phyloP scores from a whole-genome alignment of 139 green algal genomes.

The Chlamydomonas applanata region DNA sequence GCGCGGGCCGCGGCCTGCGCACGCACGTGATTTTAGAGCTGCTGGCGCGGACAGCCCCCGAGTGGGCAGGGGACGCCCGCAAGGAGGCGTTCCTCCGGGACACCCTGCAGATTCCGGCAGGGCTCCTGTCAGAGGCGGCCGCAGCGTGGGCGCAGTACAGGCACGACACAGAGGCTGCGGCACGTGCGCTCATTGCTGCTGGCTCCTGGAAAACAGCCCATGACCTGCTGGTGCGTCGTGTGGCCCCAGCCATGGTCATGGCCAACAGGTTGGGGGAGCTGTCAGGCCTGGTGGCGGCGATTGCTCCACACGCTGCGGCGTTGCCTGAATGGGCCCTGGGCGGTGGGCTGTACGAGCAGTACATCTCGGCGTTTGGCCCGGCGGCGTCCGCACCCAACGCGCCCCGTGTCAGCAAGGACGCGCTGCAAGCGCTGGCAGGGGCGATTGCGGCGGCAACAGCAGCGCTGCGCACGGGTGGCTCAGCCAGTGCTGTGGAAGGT shows the following conservation, averaged over 20 bases:
- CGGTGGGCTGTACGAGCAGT: conserved; percentile 1
- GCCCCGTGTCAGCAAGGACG: background rate
- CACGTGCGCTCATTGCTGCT: conserved; percentile 36
- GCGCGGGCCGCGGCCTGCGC: conserved; percentile 4
- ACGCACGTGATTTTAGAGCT: conserved; percentile 41
- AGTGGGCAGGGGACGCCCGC: conserved; percentile 38
- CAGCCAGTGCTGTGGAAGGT: background rate
- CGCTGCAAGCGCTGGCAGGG: background rate
- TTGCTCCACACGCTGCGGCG: background rate
- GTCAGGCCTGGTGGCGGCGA: too few species aligned
- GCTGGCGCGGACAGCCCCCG: conserved; percentile 40
- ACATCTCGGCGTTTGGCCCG: background rate
- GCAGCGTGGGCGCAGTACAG: conserved; percentile 44
- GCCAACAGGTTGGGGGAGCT: conserved; percentile 3
- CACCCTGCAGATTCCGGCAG: conserved; percentile 46
- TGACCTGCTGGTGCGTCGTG: conserved; percentile 25
- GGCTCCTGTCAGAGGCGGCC: conserved; percentile 43
- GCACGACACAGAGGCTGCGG: conserved; percentile 26
- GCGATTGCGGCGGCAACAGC: background rate
- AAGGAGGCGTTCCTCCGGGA: conserved; percentile 41
- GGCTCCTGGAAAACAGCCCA: conserved; percentile 40
- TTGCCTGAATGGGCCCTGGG: background rate
- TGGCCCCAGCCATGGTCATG: conserved; percentile 44
- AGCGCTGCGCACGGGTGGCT: background rate
- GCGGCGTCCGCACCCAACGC: background rate